These are phyloP conservation scores for Quillaja saponaria DNA, from an alignment of 306 rosid species.

Conservation along the genomic window DNA sequence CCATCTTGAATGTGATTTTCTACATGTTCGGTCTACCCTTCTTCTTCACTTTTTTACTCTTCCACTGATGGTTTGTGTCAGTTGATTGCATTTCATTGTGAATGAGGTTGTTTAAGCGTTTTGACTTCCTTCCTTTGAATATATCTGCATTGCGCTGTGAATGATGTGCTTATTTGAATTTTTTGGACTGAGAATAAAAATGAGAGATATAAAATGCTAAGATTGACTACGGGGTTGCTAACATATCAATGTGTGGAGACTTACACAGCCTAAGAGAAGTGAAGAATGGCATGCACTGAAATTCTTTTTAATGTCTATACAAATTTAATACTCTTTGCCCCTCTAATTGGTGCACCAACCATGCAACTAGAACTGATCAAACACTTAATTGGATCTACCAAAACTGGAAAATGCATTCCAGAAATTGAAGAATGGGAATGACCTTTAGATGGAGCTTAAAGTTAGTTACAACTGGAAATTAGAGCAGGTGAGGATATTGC, in stretches of 20 bases:
- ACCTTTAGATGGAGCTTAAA: neutral
- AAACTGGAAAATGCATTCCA: neutral
- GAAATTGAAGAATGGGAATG: too few relatives aligned
- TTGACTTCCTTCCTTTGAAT: neutral
- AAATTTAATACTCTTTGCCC: too few relatives aligned
- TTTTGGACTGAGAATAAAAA: slow-evolving; percentile 1
- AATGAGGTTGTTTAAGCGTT: neutral
- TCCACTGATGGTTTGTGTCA: neutral
- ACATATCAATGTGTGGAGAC: slow-evolving; percentile 1
- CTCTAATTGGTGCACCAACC: too few relatives aligned
- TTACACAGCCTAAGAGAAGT: neutral
- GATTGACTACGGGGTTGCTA: neutral
- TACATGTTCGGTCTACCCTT: neutral
- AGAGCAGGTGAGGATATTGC: neutral
- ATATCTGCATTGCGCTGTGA: neutral
- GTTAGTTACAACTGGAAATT: neutral
- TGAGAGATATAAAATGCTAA: slow-evolving; percentile 16
- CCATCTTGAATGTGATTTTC: neutral
- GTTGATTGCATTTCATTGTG: neutral
- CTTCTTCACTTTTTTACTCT: neutral
- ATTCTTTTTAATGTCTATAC: too few relatives aligned
- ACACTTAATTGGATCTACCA: slow-evolving; percentile 3
- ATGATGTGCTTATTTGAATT: neutral
- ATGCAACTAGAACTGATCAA: neutral
- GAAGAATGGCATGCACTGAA: too few relatives aligned